Evolutionary conservation across 805 yeast genomes (phyloP).

Genomic region (Nakazawaea ernobii): DNA sequence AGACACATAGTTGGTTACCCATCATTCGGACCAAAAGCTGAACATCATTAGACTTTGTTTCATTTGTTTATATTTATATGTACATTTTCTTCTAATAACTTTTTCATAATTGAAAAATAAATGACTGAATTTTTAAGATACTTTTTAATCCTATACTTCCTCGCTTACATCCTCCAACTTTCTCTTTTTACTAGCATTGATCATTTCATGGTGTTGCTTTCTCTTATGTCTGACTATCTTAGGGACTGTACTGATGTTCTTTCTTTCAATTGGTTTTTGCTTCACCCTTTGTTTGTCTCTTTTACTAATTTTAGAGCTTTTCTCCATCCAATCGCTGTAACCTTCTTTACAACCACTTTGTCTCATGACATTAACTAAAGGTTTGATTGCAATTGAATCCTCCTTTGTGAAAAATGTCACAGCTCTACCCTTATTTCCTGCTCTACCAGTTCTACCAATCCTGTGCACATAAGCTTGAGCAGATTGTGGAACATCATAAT

Average conservation of each 20-base stretch:
- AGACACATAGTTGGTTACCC: constrained; percentile 90
- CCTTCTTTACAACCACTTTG: constrained; percentile 71
- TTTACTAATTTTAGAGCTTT: constrained; percentile 57
- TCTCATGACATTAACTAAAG: constrained; percentile 90
- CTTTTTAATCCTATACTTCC: background rate
- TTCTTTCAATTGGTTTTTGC: constrained; percentile 54
- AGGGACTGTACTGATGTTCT: constrained; percentile 82
- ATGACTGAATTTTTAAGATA: too few species aligned
- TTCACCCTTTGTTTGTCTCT: constrained; percentile 58
- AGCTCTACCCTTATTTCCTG: constrained; percentile 80
- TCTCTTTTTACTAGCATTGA: constrained; percentile 65
- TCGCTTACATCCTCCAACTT: constrained; percentile 24
- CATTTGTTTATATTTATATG: background rate
- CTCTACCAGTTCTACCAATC: constrained; percentile 98
- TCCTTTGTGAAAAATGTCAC: constrained; percentile 91
- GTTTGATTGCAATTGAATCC: constrained; percentile 68
- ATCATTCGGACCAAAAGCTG: constrained; percentile 43
- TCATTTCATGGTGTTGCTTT: constrained; percentile 62
- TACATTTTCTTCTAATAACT: background rate
- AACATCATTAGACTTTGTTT: constrained; percentile 20
- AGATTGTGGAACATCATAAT: constrained; percentile 91
- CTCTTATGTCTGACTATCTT: constrained; percentile 58
- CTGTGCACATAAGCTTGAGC: constrained; percentile 96
- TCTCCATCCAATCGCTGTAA: constrained; percentile 77
- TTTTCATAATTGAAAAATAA: too few species aligned